A percentile compares a stretch with the other conserved stretches of the same genome.
These are phyloP conservation scores for Aeschynomene evenia DNA, from an alignment of 306 rosid species.

Conservation along the genomic window DNA sequence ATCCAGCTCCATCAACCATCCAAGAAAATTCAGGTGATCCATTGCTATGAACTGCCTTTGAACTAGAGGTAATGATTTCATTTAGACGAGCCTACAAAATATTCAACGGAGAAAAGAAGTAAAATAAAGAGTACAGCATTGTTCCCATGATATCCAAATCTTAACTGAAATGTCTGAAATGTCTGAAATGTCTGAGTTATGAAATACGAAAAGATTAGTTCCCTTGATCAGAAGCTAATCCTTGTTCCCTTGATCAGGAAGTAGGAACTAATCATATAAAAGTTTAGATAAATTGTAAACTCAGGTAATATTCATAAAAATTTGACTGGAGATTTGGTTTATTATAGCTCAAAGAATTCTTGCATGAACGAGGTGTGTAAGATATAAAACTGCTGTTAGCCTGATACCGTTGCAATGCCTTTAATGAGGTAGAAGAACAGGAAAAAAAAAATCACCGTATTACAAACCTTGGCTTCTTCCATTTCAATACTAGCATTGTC, in stretches of 20 bases:
- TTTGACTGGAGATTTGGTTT: background rate
- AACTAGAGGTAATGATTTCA: slow-evolving; percentile 71
- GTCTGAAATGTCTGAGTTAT: too few species aligned
- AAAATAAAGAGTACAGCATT: background rate
- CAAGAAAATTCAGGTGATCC: slow-evolving; percentile 62
- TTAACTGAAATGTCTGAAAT: background rate
- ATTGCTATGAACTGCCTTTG: slow-evolving; percentile 40
- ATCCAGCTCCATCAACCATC: slow-evolving; percentile 96
- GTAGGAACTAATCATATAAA: too few species aligned
- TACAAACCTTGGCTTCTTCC: slow-evolving; percentile 86
- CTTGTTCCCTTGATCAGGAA: too few species aligned
- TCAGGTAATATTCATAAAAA: background rate
- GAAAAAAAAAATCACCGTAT: background rate
- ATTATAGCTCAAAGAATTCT: background rate
- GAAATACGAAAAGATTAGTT: background rate
- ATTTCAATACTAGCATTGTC: slow-evolving; percentile 98
- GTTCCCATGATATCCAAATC: slow-evolving; percentile 2
- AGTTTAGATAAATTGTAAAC: too few species aligned
- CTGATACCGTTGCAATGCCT: background rate
- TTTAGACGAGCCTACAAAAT: slow-evolving; percentile 78
- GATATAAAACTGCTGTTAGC: background rate
- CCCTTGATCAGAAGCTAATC: background rate
- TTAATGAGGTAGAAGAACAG: background rate
- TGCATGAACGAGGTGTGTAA: background rate
- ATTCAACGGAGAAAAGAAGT: slow-evolving; percentile 1